Evolutionary conservation across 148 eudicot species (phyloP), one percentile per base, ranked within the genome.

Genomic region (Heliosperma pusillum): DNA sequence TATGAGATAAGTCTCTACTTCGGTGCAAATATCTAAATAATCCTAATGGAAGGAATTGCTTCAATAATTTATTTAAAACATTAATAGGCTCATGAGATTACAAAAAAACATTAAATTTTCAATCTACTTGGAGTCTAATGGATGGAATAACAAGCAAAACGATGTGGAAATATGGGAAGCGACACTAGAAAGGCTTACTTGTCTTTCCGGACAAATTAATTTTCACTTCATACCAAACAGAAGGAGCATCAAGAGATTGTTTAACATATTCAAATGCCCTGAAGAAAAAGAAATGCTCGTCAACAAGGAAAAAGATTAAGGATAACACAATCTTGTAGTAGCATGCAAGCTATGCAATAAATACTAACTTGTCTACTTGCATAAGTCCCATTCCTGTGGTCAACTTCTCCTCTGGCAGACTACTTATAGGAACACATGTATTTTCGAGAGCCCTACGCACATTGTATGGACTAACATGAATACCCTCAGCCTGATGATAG

Each of bases 381-480:
- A 95, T 84, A 81, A 95, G 93, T 78, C 98, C 98, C 82, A 90
- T 90, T 68, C 98, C 98, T 68, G 93, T 82, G 59, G 96, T 79
- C 78, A 95, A 79, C 66, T 86, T 90, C 82, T 95, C 98, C 85
- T 90, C 98, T 22, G 93, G 96, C 67, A 81, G 81, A 75, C 76
- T 75, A 76, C 97, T 91, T 25, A 95, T 82, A 62, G 96, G 90
- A 78, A 55, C 76, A 74, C 82, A 83, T 69, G 98, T 87, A 84
- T 95, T 95, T 80, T 95, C 98, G 80, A 95, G 91, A 78, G 98
- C 98, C 82, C 83, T 90, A 78, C 97, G 84, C 52, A 95, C 89
- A 79, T 71, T 87, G 74, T 89, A 95, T 13, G 98, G 98, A 86
- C 98, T 92, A 71, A 90, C 93, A 52, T 83, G 87, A 84, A 92